These are phyloP conservation scores for Geotrichum ghanense DNA, from an alignment of 805 yeast species.

Conservation along the genomic window DNA sequence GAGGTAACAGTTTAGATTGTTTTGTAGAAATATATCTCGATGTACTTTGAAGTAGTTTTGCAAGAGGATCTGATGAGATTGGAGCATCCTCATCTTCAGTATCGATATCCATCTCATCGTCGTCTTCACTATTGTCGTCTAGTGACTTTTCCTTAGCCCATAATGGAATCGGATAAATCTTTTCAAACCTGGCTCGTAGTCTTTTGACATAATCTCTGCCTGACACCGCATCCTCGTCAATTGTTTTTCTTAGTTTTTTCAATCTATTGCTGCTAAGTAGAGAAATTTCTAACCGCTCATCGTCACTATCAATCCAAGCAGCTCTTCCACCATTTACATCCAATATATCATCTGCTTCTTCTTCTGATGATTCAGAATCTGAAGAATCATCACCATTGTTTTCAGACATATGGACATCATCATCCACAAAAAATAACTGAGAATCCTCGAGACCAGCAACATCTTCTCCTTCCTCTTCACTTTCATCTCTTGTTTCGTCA, in stretches of 20 bases:
- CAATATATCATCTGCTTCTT: constrained; percentile 23
- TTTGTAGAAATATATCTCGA: constrained; percentile 23
- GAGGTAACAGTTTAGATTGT: constrained; percentile 48
- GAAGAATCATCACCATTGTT: constrained; percentile 26
- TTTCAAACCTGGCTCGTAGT: constrained; percentile 58
- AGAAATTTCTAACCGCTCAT: constrained; percentile 58
- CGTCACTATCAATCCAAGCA: constrained; percentile 90
- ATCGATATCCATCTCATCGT: constrained; percentile 17
- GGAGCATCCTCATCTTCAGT: constrained; percentile 23
- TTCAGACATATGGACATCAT: constrained; percentile 26
- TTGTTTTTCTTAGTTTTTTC: constrained; percentile 58
- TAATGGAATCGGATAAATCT: constrained; percentile 69
- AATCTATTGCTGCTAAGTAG: constrained; percentile 46
- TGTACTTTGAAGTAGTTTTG: constrained; percentile 20
- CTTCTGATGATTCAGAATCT: constrained; percentile 27
- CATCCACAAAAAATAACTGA: constrained; percentile 45
- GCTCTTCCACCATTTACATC: constrained; percentile 27
- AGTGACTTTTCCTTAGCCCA: constrained; percentile 47
- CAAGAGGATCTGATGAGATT: constrained; percentile 25
- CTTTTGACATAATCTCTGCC: constrained; percentile 55
- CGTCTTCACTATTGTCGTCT: constrained; percentile 22
- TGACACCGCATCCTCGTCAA: constrained; percentile 38
- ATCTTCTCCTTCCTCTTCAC: constrained; percentile 25
- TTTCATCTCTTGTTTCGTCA: constrained; percentile 24
- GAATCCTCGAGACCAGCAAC: constrained; percentile 33